A percentile compares a stretch with the other conserved stretches of the same genome.
These are phyloP conservation scores for Tillandsia fasciculata DNA, from an alignment of 176 grass and related monocot species.

Conservation along the genomic window DNA sequence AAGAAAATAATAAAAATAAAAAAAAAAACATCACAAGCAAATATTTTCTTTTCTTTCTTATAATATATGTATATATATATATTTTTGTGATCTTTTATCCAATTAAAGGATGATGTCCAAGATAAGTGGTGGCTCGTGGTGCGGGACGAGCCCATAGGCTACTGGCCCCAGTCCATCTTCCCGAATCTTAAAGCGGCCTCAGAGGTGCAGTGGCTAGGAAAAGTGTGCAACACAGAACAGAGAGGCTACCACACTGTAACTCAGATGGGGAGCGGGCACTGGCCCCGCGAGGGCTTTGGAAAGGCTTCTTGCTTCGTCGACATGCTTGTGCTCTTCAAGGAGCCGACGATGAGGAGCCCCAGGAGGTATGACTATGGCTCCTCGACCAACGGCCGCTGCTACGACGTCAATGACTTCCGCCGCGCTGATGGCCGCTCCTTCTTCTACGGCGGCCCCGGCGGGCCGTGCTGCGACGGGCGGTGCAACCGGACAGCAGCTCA, in stretches of 20 bases:
- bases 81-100: too few species aligned
- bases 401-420: too few species aligned
- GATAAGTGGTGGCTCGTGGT: background rate
- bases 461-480: too few species aligned
- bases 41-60: background rate
- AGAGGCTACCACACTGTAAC: background rate
- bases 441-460: too few species aligned
- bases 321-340: background rate
- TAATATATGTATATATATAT: background rate
- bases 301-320: background rate
- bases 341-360: background rate
- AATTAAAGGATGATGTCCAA: background rate
- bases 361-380: too few species aligned
- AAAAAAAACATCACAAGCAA: background rate
- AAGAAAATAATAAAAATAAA: too few species aligned
- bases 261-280: background rate
- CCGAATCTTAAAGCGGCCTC: background rate
- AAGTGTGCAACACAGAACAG: background rate
- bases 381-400: too few species aligned
- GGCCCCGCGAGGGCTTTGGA: background rate
- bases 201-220: background rate
- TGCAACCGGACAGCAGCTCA: too few species aligned
- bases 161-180: background rate
- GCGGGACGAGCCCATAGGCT: background rate
- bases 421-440: too few species aligned